A percentile compares a stretch with the other conserved stretches of the same genome.
These are phyloP conservation scores for Neonectria ditissima DNA, from an alignment of 2,329 filamentous ascomycete genomes.

Conservation along the genomic window DNA sequence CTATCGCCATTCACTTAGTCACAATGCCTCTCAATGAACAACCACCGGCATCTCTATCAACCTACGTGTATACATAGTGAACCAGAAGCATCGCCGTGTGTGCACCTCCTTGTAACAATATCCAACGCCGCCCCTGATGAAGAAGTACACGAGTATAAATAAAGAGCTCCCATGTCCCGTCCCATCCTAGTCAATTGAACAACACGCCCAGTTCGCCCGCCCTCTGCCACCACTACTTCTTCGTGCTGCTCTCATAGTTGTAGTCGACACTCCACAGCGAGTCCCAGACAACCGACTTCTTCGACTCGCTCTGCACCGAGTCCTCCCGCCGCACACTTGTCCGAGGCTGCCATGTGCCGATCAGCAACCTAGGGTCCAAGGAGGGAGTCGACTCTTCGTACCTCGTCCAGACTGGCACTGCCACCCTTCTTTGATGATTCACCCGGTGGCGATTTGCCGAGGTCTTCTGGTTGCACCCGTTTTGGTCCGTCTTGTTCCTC, in stretches of 20 bases:
- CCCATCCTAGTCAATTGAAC: background rate
- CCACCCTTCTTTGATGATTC: slow-evolving; percentile 42
- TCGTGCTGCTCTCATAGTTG: slow-evolving; percentile 60
- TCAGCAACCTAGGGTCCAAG: slow-evolving; percentile 59
- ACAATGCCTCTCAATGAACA: slow-evolving; percentile 11
- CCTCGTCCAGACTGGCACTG: slow-evolving; percentile 56
- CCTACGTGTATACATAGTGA: slow-evolving; percentile 23
- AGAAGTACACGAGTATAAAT: slow-evolving; percentile 13
- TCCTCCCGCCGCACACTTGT: slow-evolving; percentile 54
- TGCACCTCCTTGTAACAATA: slow-evolving; percentile 26
- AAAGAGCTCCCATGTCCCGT: background rate
- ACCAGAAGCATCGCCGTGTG: slow-evolving; percentile 26
- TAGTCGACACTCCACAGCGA: slow-evolving; percentile 72
- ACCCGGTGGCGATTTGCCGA: slow-evolving; percentile 41
- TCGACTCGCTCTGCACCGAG: slow-evolving; percentile 55
- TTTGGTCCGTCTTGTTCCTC: slow-evolving; percentile 31
- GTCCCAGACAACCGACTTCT: slow-evolving; percentile 70
- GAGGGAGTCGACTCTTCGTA: slow-evolving; percentile 66
- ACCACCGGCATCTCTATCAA: slow-evolving; percentile 26
- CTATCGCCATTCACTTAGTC: slow-evolving; percentile 6
- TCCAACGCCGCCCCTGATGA: slow-evolving; percentile 29
- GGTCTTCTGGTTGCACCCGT: slow-evolving; percentile 35
- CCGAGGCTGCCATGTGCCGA: slow-evolving; percentile 44
- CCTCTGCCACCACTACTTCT: slow-evolving; percentile 37
- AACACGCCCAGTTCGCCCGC: slow-evolving; percentile 11